A percentile compares a stretch with the other conserved stretches of the same genome.
phyloP scores from a whole-genome alignment of 495 filamentous ascomycete genomes.

The Talaromyces nanjingensis region DNA sequence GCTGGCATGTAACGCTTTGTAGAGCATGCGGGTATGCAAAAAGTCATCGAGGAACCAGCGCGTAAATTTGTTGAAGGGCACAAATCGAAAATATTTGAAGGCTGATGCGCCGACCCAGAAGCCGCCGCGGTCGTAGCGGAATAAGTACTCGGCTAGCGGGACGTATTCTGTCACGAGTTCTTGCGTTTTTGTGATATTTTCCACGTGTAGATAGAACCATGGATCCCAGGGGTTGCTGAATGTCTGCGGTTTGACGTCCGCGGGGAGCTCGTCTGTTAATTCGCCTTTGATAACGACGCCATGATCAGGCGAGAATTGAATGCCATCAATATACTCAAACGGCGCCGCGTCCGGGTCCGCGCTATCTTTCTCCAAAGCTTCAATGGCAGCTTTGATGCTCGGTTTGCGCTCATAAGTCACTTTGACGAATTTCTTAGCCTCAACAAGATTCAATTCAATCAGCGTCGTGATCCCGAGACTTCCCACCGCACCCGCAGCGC shows the following conservation, averaged over 20 bases:
- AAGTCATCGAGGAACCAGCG: slow-evolving; percentile 47
- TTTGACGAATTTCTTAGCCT: slow-evolving; percentile 43
- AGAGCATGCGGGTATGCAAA: slow-evolving; percentile 49
- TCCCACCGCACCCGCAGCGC: slow-evolving; percentile 44
- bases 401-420: slow-evolving; percentile 37
- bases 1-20: slow-evolving; percentile 48
- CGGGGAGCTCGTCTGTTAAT: slow-evolving; percentile 23
- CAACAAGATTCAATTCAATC: slow-evolving; percentile 42
- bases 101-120: slow-evolving; percentile 49
- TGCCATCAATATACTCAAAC: slow-evolving; percentile 51
- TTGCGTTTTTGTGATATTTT: slow-evolving; percentile 12
- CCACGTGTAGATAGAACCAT: slow-evolving; percentile 54
- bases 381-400: slow-evolving; percentile 32
- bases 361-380: slow-evolving; percentile 23
- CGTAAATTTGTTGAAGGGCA: slow-evolving; percentile 48
- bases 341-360: slow-evolving; percentile 18
- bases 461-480: slow-evolving; percentile 48
- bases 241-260: slow-evolving; percentile 15
- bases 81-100: slow-evolving; percentile 44
- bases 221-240: slow-evolving; percentile 47
- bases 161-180: slow-evolving; percentile 32
- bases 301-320: slow-evolving; percentile 35
- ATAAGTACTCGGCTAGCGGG: slow-evolving; percentile 52
- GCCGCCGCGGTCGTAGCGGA: slow-evolving; percentile 57
- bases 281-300: slow-evolving; percentile 44